Base-by-base conservation (phyloP, 768 basidiomycete species). In the Rubroboletus satanas region DNA sequence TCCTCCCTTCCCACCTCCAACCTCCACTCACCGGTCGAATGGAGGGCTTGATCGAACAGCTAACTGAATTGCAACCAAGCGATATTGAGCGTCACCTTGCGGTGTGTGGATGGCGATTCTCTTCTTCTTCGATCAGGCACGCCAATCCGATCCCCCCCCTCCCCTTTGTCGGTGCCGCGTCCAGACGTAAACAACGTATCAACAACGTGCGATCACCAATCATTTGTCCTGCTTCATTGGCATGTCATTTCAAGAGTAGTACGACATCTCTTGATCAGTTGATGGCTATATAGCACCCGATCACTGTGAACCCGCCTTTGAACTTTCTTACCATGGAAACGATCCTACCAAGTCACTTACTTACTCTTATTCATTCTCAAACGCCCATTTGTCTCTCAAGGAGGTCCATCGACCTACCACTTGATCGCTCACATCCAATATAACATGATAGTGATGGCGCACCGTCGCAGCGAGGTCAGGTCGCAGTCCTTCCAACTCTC, bases 101-200 rank as follows among this genome's bases (percentile, higher is more conserved):
- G 50, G 57, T 51, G 45, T 64, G 45, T 33, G 52, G 51, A 52
- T 52, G 49, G 51, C 38, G 63, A 56, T 65, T 65, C 65, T 65
- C 60, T 47, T 56, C 56, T 57, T 51, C 49, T 48, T 11, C 18
- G 48, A 66, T 58, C 66, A 72, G 69, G 71, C 59, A 72, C 70
- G 18, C 55, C 60, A 54, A 48, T 50, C 58, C 54, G 45, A 51
- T 33, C 45, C 52, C 52, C 17, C 17, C 35, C 46, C 51, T 52
- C 48, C 65, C 65, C 68, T 49, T 67, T 71, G 68, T 70, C 69
- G 69, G 69, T 66, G 57, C 69, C 69, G 26, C 26, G 69, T 62
- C 55, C 49, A 65, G 62, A 59, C 63, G 59, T 60, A 62, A 63
- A 60, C 62, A 60, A 53, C 66, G 58, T 61, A 63, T 57, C 62